Base-by-base conservation (phyloP, 805 yeast species). In the Ogataea trehaloabstinens region DNA sequence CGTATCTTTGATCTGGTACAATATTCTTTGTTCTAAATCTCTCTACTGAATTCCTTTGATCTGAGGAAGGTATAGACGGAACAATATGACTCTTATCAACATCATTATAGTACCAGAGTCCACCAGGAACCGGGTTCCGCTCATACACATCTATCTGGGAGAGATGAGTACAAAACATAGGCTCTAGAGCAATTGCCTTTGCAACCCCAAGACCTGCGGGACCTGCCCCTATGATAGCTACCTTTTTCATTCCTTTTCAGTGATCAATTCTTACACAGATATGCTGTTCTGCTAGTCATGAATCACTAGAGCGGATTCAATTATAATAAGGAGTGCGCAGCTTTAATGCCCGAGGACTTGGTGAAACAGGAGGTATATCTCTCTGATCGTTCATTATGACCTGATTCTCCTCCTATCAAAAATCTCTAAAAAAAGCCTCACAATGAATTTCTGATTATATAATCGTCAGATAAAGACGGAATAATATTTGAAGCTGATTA, bases 141-240 rank as follows among this genome's bases (percentile, higher is more conserved):
- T 62, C 67, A 41, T 40, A 62, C 8, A 62, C 57, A 30, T 60
- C 64, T 16, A 60, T 46, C 31, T 8, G 8, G 8, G 31, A 28
- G 13, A 28, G 13, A 7, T 10, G 8, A 12, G 8, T 28, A 16
- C 18, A 34, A 1, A 57, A 55, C n/a, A 49, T 36, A 15, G 66
- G 64, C 41, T 62, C 67, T 24, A 58, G 37, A 7, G 59, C 58
- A 13, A 61, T 31, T 4, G 66, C 61, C 32, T 62, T 59, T 8
- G 67, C 65, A 35, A 52, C 46, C 2, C 63, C 66, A 4, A 58
- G 40, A 6, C 67, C 67, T 6, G 58, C 46, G 12, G 66, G 64
- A 1, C 67, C 67, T 19, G 63, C 67, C 31, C 67, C 67, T 13
- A 62, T 57, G 19, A 62, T 55, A 10, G 64, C 66, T 32, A 62